Conservation (phyloP, 805 yeast species). For the Starmerella geochares region DNA sequence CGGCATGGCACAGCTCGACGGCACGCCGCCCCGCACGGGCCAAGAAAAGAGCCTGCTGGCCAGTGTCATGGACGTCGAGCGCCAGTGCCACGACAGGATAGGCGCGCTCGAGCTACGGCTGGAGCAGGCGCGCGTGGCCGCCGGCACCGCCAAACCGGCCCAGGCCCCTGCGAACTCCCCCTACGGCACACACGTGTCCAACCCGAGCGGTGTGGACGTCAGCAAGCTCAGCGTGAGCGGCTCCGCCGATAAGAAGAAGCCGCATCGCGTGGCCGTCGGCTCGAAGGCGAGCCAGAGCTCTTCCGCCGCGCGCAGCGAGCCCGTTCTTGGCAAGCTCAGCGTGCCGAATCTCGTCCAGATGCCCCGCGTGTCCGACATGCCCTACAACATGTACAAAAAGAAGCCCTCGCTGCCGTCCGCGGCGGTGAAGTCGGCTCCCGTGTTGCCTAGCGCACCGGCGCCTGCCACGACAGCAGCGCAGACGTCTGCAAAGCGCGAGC, state of each 20-base stretch:
- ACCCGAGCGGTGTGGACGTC: slow-evolving; percentile 7
- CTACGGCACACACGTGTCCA: slow-evolving; percentile 23
- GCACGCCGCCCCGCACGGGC: slow-evolving; percentile 29
- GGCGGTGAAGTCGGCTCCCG: slow-evolving; percentile 1
- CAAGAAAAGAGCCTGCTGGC: slow-evolving; percentile 32
- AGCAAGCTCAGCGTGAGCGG: slow-evolving; percentile 4
- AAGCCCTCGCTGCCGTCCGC: slow-evolving; percentile 11
- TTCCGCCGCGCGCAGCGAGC: slow-evolving; percentile 5
- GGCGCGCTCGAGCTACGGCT: slow-evolving; percentile 19
- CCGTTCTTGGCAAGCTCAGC: slow-evolving; percentile 4
- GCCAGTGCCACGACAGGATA: slow-evolving; percentile 35
- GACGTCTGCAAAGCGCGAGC: neutral
- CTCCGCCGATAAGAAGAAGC: slow-evolving; percentile 8
- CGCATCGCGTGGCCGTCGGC: slow-evolving; percentile 25
- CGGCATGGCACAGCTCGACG: slow-evolving; percentile 29
- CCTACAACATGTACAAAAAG: slow-evolving; percentile 22
- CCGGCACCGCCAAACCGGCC: slow-evolving; percentile 9
- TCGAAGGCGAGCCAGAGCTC: slow-evolving; percentile 11
- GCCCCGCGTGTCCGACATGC: slow-evolving; percentile 25
- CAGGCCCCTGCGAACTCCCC: slow-evolving; percentile 22
- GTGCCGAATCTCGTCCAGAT: slow-evolving; percentile 4
- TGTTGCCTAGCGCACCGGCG: neutral
- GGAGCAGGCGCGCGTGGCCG: slow-evolving; percentile 8
- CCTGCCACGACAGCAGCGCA: neutral
- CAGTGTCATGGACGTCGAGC: slow-evolving; percentile 34